Conservation (phyloP, 2,329 filamentous ascomycete genomes). For the Sclerotinia nivalis region DNA sequence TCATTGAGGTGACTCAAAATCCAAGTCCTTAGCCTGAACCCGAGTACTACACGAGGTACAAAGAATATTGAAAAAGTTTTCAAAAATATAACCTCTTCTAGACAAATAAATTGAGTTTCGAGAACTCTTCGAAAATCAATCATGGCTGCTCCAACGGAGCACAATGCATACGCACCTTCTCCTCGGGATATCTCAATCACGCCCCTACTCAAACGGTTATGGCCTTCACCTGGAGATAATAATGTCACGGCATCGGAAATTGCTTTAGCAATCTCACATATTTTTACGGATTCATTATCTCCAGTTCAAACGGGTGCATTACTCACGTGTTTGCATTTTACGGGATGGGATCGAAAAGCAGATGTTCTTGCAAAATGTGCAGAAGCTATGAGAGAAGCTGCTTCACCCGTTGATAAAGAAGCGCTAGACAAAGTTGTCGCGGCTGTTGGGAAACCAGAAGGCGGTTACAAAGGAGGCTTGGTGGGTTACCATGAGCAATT, state of each 20-base stretch:
- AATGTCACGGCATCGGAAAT: constrained; percentile 76
- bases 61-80: background rate
- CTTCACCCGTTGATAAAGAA: constrained; percentile 67
- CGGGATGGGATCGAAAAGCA: constrained; percentile 76
- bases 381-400: constrained; percentile 77
- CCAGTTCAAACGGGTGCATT: constrained; percentile 84
- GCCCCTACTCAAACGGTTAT: constrained; percentile 70
- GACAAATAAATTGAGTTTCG: background rate
- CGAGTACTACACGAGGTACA: background rate
- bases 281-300: constrained; percentile 89
- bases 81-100: background rate
- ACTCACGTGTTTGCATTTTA: constrained; percentile 90
- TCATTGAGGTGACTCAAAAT: constrained; percentile 16
- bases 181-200: constrained; percentile 54
- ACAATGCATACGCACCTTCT: constrained; percentile 29
- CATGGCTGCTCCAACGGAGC: constrained; percentile 33
- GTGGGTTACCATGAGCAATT: constrained; percentile 52
- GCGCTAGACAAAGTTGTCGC: constrained; percentile 63
- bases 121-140: constrained; percentile 13
- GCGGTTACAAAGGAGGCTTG: constrained; percentile 77
- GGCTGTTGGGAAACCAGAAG: constrained; percentile 62
- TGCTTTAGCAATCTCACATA: constrained; percentile 82
- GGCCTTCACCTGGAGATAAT: constrained; percentile 52
- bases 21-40: background rate
- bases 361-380: constrained; percentile 88